Percentiles rank a stretch among this genome's conserved stretches.
phyloP scores from a whole-genome alignment of 768 basidiomycete species.

The Gymnopilus junonius region DNA sequence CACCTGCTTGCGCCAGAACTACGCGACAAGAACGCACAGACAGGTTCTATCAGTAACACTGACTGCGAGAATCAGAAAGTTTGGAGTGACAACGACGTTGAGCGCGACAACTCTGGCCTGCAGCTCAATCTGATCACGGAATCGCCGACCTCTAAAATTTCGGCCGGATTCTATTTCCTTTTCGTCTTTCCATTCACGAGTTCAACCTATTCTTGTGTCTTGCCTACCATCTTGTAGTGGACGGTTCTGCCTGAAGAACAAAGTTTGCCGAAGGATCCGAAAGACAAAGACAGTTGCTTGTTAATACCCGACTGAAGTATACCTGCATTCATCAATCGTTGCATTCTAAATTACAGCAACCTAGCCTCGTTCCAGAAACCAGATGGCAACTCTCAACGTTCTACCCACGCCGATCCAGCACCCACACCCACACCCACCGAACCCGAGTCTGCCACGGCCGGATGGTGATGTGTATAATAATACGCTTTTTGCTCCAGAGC shows the following conservation, averaged over 20 bases:
- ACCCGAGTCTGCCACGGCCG: conserved; percentile 3
- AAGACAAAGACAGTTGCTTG: not conserved
- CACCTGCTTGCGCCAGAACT: not conserved
- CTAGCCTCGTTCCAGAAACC: not conserved
- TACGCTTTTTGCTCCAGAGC: not conserved
- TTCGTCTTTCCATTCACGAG: not conserved
- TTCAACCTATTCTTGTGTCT: not conserved
- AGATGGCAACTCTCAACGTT: not conserved
- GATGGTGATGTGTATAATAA: conserved; percentile 4
- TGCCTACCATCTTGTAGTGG: not conserved
- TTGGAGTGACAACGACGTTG: not conserved
- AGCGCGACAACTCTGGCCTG: not conserved
- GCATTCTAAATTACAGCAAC: not conserved
- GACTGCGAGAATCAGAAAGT: not conserved
- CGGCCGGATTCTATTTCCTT: conserved; percentile 3
- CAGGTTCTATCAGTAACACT: not conserved
- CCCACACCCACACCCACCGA: conserved; percentile 8
- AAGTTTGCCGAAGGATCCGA: not conserved
- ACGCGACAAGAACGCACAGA: not conserved
- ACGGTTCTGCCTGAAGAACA: not conserved
- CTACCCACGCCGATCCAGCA: conserved; percentile 5
- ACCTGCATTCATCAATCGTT: not conserved
- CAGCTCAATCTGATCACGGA: not conserved
- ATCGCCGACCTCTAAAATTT: not conserved
- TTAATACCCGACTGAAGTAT: not conserved